Evolutionary conservation across 2,329 filamentous ascomycete genomes (phyloP), one percentile per base, ranked within the genome.

Genomic region (Ceratocystis alfenasii): DNA sequence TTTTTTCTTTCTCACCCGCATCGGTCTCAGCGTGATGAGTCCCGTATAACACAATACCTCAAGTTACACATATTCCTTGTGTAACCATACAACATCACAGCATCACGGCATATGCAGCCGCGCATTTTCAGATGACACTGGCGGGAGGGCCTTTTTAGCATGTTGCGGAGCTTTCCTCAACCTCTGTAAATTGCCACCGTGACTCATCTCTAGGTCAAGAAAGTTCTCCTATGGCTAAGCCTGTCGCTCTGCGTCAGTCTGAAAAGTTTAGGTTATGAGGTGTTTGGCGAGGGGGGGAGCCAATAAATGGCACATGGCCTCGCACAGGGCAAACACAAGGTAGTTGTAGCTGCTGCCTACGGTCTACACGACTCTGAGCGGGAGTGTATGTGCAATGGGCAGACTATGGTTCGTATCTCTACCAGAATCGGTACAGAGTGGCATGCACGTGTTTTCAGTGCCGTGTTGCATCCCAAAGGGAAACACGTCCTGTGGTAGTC

Each of bases 51-150:
- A 59, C 30, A 20, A 33, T 28, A 20, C 12, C 2, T 33, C 15
- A 22, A 17, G 55, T 59, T 59, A 59, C 55, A 33, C 55, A n/a
- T n/a, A 8, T 5, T 6, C 15, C 55, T n/a, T 36, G 55, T 59
- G 55, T 59, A 59, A 59, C 36, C 4, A 12, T 1, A 0, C 10
- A 15, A 41, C 36, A 41, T 41, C 36, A 41, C 36, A 15, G 8
- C 55, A 36, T 7, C 55, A 59, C 28, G 17, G 55, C 55, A 59
- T 59, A 17, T 59, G 55, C 25, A 59, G 25, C 28, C 30, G 17
- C 30, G 20, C 55, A 59, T 8, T 7, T 59, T 59, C 55, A 59
- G 25, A 59, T 59, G 55, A 36, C 55, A 59, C 55, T 36, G 17
- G 55, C 15, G 17, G 30, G 55, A 59, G 55, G 55, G 17, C 17